Evolutionary conservation across 2,329 filamentous ascomycete species (phyloP).

Genomic region (Fusarium pininemorale): DNA sequence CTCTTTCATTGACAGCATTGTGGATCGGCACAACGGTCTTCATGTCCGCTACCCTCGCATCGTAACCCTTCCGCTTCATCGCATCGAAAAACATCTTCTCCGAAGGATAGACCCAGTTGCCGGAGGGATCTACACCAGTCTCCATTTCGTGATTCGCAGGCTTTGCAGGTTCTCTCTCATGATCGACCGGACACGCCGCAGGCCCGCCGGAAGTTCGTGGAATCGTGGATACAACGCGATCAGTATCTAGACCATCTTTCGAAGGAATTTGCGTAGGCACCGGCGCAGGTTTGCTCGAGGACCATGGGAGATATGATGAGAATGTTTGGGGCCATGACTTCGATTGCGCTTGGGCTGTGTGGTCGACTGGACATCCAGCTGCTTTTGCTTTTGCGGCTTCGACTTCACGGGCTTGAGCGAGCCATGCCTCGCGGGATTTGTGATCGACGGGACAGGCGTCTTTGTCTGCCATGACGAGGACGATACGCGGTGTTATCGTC

Average conservation of each 20-base stretch:
- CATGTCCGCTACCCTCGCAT: slow-evolving; percentile 78
- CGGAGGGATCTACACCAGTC: slow-evolving; percentile 74
- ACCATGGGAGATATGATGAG: slow-evolving; percentile 54
- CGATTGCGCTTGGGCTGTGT: slow-evolving; percentile 39
- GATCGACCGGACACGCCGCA: slow-evolving; percentile 51
- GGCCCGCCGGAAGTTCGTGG: slow-evolving; percentile 65
- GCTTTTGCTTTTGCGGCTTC: slow-evolving; percentile 48
- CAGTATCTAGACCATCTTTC: slow-evolving; percentile 62
- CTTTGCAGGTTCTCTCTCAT: slow-evolving; percentile 40
- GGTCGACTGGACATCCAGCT: slow-evolving; percentile 48
- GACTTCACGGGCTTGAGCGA: slow-evolving; percentile 71
- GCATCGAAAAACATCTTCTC: slow-evolving; percentile 99
- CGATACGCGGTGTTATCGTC: background rate
- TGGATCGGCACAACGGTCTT: slow-evolving; percentile 94
- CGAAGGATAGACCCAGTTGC: slow-evolving; percentile 97
- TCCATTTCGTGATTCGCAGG: slow-evolving; percentile 81
- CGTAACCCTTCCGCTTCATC: slow-evolving; percentile 89
- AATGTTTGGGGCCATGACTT: slow-evolving; percentile 57
- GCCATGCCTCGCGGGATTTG: slow-evolving; percentile 87
- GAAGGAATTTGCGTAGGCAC: slow-evolving; percentile 2
- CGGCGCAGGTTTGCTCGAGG: slow-evolving; percentile 44
- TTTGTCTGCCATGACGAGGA: slow-evolving; percentile 42
- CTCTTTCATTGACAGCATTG: slow-evolving; percentile 97
- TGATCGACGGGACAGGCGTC: slow-evolving; percentile 86
- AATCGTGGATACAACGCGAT: slow-evolving; percentile 82